Base-by-base conservation (phyloP, 208 protist species). In the Leishmania lainsoni region DNA sequence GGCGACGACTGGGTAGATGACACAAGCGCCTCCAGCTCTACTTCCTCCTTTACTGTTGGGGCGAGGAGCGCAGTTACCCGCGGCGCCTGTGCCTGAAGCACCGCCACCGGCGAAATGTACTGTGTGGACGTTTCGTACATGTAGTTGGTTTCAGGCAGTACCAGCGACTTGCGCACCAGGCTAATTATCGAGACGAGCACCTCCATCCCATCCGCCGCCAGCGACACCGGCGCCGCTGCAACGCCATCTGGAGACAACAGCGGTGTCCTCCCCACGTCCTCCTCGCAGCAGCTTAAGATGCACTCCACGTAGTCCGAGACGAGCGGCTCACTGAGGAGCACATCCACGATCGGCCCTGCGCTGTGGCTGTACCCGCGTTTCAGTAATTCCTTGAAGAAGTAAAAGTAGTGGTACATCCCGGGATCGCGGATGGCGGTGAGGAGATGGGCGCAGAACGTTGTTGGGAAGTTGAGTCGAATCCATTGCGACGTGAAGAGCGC, bases 341-440 rank as follows among this genome's bases (percentile, higher is more conserved):
- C 87, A 70, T 95, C 92, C 20, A 91, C 89, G 10, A 95, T 65
- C 2, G 92, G 92, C 1, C 92, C 92, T 45, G 92, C 89, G 71
- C 85, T 90, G 81, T 94, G 89, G 75, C 87, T 93, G 78, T 89
- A 90, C 20, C 92, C 92, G 72, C 87, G 90, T 72, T 93, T 93
- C 59, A 95, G 75, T 61, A 95, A 54, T 78, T 93, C 92, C 61
- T 89, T 86, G 39, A 91, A 83, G 68, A 95, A 92, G 81, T 91
- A 90, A 73, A 94, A 95, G 84, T 93, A 94, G 69, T 89, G 84
- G 75, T 94, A 88, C 73, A 83, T 71, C n/a, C 73, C 63, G 4
- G 78, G 76, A 16, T 86, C 77, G 35, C 72, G 66, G 20, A 94
- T 83, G 5, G 88, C 90, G 22, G 77, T 80, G 2, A 72, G 61